Base-by-base conservation (phyloP, 176 grass and related monocot species). In the Olyra latifolia region DNA sequence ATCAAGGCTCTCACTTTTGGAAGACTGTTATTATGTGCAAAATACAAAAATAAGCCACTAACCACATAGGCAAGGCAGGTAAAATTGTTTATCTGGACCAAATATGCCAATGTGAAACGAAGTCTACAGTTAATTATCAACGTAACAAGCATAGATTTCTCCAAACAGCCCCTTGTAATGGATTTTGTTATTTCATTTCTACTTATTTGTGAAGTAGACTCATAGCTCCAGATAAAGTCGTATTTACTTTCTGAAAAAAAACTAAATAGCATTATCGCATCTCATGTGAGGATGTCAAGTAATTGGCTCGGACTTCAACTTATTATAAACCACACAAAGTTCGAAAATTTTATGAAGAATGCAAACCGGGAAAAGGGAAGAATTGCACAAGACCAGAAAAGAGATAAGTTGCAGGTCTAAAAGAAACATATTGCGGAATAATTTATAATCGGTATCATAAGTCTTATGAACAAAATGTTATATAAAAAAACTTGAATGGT, bases 401-500 rank as follows among this genome's bases (percentile, higher is more conserved):
- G 69, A 42, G 40, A 55, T 27, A 10, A 5, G 16, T 71, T 55
- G 65, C 62, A 82, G 43, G 59, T 22, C 60, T 60, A 44, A 8
- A 45, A 68, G 60, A 76, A 20, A 11, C 61, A 72, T 50, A 86
- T 42, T 77, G 27, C 15, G 55, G 3, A 81, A 49, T 73, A 82
- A 66, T 80, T 84, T 75, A 70, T 53, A 64, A 56, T 8, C 61
- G 83, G 44, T 39, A 24, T 42, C 25, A 43, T 19, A 20, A 63
- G 5, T 11, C 87, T 69, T 69, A 83, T 38, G 46, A 74, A 70
- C 4, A 75, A 72, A 66, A 40, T 46, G 28, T 24, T 55, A 35
- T n/a, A 60, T 69, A 52, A 84, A 84, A 84, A 6, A 61, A 88
- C 2, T 62, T 53, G 16, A 82, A 74, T 72, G 7, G 57, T 72